A percentile compares a stretch with the other conserved stretches of the same genome.
These are phyloP conservation scores for Heimioporus sp. DNA, from an alignment of 768 basidiomycete genomes.

Conservation along the genomic window DNA sequence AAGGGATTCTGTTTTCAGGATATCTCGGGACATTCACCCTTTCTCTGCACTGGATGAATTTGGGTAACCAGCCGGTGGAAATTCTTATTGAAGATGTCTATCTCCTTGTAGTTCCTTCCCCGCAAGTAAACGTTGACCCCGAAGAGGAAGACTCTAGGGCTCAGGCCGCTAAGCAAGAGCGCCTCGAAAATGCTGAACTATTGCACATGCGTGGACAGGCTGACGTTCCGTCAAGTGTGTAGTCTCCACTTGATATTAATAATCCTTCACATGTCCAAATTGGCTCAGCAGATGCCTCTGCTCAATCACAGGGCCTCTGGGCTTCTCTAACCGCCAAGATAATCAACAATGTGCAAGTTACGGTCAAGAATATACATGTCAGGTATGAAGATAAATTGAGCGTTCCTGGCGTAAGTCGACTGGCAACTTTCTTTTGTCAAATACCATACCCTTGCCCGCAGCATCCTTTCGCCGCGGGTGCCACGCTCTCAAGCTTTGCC, in stretches of 20 bases:
- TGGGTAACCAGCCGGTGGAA: constrained; percentile 88
- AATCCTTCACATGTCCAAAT: constrained; percentile 1
- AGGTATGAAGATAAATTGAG: constrained; percentile 95
- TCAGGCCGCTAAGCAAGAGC: constrained; percentile 86
- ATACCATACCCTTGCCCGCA: constrained; percentile 29
- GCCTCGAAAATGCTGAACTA: constrained; percentile 84
- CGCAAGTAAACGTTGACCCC: constrained; percentile 63
- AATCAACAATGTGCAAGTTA: constrained; percentile 94
- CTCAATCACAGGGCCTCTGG: constrained; percentile 83
- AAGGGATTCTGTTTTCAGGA: constrained; percentile 42
- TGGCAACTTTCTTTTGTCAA: not conserved
- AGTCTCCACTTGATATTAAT: not conserved
- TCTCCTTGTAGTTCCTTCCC: constrained; percentile 84
- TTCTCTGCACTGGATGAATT: constrained; percentile 85
- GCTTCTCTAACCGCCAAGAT: constrained; percentile 84
- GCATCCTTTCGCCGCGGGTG: constrained; percentile 93
- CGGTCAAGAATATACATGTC: constrained; percentile 92
- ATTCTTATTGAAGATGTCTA: constrained; percentile 92
- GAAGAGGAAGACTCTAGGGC: constrained; percentile 82
- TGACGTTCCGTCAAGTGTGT: constrained; percentile 47
- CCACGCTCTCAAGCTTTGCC: constrained; percentile 85
- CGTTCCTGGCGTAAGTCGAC: constrained; percentile 75
- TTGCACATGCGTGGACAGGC: constrained; percentile 64
- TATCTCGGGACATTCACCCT: constrained; percentile 84
- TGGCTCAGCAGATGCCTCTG: constrained; percentile 42